These are phyloP conservation scores for Cynara cardunculus DNA, from an alignment of 129 eudicot species.

Conservation along the genomic window DNA sequence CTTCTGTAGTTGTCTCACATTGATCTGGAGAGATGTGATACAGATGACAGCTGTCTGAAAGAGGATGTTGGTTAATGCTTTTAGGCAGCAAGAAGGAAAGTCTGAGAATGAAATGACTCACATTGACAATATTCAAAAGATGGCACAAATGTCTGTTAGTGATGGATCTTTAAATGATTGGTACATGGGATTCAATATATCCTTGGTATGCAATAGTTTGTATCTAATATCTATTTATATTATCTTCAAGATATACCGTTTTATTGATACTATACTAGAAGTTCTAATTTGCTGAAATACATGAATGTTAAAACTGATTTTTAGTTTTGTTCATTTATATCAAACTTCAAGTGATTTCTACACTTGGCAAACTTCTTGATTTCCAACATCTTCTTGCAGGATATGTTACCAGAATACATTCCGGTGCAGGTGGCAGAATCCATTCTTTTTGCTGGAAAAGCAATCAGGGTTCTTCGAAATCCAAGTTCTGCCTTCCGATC, in stretches of 20 bases:
- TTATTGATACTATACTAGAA: neutral
- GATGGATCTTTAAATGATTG: constrained; percentile 72
- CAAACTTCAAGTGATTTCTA: neutral
- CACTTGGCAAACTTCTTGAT: neutral
- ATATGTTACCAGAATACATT: constrained; percentile 92
- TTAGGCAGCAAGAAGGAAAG: constrained; percentile 62
- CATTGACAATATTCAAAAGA: constrained; percentile 33
- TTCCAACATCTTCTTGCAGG: constrained; percentile 43
- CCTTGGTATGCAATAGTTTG: constrained; percentile 46
- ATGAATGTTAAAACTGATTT: neutral
- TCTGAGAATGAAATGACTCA: constrained; percentile 42
- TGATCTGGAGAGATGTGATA: neutral
- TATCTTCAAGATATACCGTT: neutral
- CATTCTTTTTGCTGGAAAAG: constrained; percentile 95
- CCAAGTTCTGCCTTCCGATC: constrained; percentile 64
- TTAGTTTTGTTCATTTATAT: constrained; percentile 10
- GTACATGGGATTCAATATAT: constrained; percentile 77
- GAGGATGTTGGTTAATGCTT: constrained; percentile 14
- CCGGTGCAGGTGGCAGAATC: constrained; percentile 81
- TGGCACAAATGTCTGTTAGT: constrained; percentile 41
- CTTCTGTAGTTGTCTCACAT: neutral
- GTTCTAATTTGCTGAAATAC: neutral
- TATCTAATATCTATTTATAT: neutral
- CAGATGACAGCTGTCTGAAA: constrained; percentile 5
- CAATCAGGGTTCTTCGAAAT: constrained; percentile 82